Evolutionary conservation across 2,329 filamentous ascomycete species (phyloP), one percentile per base, ranked within the genome.

Genomic region (Mycosphaerella sp.): DNA sequence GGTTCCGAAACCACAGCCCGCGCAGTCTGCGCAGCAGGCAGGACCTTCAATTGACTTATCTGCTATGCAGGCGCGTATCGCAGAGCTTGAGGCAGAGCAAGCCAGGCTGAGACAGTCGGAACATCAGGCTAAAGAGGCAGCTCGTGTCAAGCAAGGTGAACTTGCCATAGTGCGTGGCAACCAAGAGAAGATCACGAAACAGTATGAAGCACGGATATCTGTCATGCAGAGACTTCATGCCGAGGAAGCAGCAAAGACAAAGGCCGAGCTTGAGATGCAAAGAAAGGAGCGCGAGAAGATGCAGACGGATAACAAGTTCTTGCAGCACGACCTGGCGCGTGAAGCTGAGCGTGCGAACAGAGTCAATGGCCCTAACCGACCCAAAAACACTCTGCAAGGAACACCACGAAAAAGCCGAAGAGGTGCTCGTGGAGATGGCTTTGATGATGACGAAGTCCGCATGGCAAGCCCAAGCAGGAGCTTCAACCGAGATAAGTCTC

Each of bases 91-190:
- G 64, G 71, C 70, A 53, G 72, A 76, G 52, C 70, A 70, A 46
- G 65, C 62, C 6, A 65, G 67, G 41, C 62, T 76, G 39, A 67
- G 68, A 50, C 64, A 65, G 34, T 64, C 69, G 34, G 71, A 75
- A 56, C 68, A 76, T 52, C 72, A 71, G 42, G 72, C 71, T 45
- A 70, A 72, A 48, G 69, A 70, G 55, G 70, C 78, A 5, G 80
- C 83, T 47, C 76, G 85, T 12, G 78, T 79, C 2, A 86, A 87
- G 62, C 75, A 80, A 14, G 88, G 88, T 47, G 87, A 91, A 67
- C 83, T 83, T 29, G 79, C 85, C 48, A 89, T 91, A 56, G 77
- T 91, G n/a, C 81, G 88, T 34, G 80, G 80, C 56, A 88, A 87
- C 56, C 78, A 82, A 40, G 80, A 84, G 47, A 85, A 82, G 62